Evolutionary conservation across 208 protist genomes (phyloP).

Genomic region (Crithidia thermophila): DNA sequence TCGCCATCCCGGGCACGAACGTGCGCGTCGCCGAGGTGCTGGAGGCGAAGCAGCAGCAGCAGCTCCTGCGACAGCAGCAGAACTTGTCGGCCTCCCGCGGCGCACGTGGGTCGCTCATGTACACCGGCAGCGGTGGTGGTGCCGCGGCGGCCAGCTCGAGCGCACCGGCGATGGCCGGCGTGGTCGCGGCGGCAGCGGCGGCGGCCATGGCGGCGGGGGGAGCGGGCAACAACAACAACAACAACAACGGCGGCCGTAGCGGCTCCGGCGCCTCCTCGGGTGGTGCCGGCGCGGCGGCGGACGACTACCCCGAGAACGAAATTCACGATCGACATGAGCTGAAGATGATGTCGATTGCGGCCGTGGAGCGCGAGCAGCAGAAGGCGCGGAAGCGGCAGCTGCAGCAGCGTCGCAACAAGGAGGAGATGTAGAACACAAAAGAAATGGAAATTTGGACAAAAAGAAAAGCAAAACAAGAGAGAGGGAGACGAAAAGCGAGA

Average conservation of each 20-base stretch:
- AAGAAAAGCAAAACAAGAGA: no score
- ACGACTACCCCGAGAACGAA: constrained; percentile 89
- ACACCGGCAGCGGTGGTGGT: background rate
- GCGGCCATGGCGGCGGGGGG: background rate
- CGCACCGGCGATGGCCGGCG: background rate
- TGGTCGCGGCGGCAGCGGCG: background rate
- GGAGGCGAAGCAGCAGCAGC: constrained; percentile 23
- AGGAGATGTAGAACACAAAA: no score
- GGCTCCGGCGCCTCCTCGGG: background rate
- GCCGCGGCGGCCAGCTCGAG: background rate
- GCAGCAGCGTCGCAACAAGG: constrained; percentile 55
- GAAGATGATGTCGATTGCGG: constrained; percentile 90
- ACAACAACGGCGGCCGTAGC: background rate
- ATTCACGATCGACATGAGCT: constrained; percentile 84
- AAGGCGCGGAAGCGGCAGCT: constrained; percentile 74
- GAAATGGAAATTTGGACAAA: no score
- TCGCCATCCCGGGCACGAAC: constrained; percentile 49
- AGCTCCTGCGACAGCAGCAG: constrained; percentile 11
- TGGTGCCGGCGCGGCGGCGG: constrained; percentile 10
- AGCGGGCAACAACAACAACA: background rate
- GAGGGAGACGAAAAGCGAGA: background rate
- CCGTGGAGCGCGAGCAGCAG: constrained; percentile 88
- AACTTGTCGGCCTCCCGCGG: constrained; percentile 8
- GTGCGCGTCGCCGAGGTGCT: constrained; percentile 53
- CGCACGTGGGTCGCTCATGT: constrained; percentile 4